Evolutionary conservation across 768 basidiomycete genomes (phyloP).

Genomic region (Russula compacta): DNA sequence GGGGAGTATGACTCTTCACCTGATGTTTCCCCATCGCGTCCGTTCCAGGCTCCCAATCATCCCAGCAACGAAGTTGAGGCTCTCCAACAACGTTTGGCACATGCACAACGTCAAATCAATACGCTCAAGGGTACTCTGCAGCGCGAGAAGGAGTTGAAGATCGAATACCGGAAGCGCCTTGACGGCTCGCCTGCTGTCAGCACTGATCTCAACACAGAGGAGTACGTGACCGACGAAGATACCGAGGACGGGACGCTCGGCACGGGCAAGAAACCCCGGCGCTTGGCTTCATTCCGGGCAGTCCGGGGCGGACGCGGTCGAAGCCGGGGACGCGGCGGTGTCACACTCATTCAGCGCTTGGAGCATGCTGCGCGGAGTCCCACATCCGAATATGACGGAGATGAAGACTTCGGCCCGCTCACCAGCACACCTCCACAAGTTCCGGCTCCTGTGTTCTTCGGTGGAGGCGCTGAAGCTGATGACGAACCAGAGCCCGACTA

Average conservation of each 20-base stretch:
- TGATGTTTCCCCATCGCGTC: constrained; percentile 49
- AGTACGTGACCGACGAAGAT: constrained; percentile 40
- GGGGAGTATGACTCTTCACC: constrained; percentile 43
- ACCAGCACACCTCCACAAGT: constrained; percentile 17
- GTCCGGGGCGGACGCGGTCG: constrained; percentile 16
- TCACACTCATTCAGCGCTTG: constrained; percentile 19
- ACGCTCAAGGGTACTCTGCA: constrained; percentile 72
- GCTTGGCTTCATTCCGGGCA: constrained; percentile 10
- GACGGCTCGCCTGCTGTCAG: constrained; percentile 38
- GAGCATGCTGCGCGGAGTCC: constrained; percentile 17
- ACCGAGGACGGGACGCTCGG: constrained; percentile 23
- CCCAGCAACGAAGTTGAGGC: constrained; percentile 76
- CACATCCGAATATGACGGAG: constrained; percentile 17
- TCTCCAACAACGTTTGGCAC: constrained; percentile 70
- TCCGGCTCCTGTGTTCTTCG: constrained; percentile 9
- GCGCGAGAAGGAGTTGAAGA: constrained; percentile 75
- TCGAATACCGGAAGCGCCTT: constrained; percentile 49
- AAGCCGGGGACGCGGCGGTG: constrained; percentile 13
- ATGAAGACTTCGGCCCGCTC: constrained; percentile 16
- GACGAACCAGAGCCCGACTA: constrained; percentile 23
- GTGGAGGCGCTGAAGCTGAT: constrained; percentile 24
- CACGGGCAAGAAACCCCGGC: constrained; percentile 14
- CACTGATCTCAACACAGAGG: constrained; percentile 35
- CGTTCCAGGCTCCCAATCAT: constrained; percentile 64
- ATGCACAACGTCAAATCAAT: constrained; percentile 78